Conservation (phyloP, 768 basidiomycete genomes). For the Rhodotorula sphaerocarpa region DNA sequence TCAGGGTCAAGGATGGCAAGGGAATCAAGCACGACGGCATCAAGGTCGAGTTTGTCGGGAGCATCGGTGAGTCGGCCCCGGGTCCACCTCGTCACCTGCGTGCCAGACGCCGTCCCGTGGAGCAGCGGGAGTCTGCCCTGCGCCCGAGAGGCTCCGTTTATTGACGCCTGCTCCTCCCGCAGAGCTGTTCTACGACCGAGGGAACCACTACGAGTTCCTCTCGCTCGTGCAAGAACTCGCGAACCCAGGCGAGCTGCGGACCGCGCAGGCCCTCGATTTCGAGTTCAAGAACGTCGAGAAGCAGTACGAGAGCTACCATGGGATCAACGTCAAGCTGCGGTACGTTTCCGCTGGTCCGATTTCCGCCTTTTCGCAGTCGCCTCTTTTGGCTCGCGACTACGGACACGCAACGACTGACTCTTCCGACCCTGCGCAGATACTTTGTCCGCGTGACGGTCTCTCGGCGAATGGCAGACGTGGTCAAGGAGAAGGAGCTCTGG, state of each 20-base stretch:
- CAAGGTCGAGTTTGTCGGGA: constrained; percentile 93
- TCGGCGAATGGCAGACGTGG: constrained; percentile 81
- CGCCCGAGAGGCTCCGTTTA: too few relatives aligned
- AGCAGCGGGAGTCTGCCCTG: too few relatives aligned
- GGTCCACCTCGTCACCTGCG: background rate
- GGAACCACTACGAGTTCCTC: constrained; percentile 95
- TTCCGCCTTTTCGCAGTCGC: too few relatives aligned
- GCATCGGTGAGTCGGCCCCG: constrained; percentile 61
- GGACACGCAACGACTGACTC: background rate
- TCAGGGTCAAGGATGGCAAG: constrained; percentile 90
- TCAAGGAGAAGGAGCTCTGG: constrained; percentile 91
- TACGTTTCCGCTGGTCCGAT: too few relatives aligned
- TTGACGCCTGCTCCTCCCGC: background rate
- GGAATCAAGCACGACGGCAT: constrained; percentile 90
- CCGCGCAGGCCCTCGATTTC: constrained; percentile 93
- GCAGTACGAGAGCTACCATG: constrained; percentile 94
- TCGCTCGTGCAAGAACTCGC: constrained; percentile 91
- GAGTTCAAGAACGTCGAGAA: constrained; percentile 99
- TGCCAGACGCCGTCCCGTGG: background rate
- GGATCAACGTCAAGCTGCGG: constrained; percentile 96
- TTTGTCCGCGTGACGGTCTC: constrained; percentile 85
- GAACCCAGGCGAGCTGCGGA: constrained; percentile 91
- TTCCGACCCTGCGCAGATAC: constrained; percentile 54
- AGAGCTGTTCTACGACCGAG: constrained; percentile 84
- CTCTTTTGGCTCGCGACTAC: background rate